Evolutionary conservation across 345 rosid species (phyloP).

Genomic region (Trapa incisa): DNA sequence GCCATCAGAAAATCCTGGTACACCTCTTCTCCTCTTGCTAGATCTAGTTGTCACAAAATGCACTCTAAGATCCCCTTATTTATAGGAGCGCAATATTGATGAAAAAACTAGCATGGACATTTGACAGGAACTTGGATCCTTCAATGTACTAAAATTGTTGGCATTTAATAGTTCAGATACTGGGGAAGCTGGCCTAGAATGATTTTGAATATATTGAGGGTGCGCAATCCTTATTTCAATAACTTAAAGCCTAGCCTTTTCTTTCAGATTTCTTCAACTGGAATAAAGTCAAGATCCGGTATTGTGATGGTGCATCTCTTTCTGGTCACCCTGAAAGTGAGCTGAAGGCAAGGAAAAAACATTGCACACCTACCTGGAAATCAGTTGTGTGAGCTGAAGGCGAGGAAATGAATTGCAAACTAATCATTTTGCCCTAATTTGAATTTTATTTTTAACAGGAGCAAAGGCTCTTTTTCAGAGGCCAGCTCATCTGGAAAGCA

Average conservation of each 20-base stretch:
- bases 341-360: conserved; percentile 34
- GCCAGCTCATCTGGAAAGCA: conserved; percentile 92
- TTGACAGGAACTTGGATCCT: not conserved
- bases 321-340: conserved; percentile 75
- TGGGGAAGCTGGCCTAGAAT: not conserved
- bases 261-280: conserved; percentile 65
- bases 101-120: no score
- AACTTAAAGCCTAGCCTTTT: not conserved
- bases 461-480: conserved; percentile 58
- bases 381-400: no score
- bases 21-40: not conserved
- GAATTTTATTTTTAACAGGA: conserved; percentile 21
- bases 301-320: conserved; percentile 91
- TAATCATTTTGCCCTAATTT: not conserved
- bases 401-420: not conserved
- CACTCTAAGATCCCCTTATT: no score
- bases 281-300: conserved; percentile 73
- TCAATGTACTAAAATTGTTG: not conserved
- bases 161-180: not conserved
- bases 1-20: conserved; percentile 13
- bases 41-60: not conserved
- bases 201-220: not conserved
- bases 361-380: not conserved
- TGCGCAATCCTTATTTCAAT: not conserved
- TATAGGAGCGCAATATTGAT: no score